A percentile compares a stretch with the other conserved stretches of the same genome.
Conservation (phyloP, 2,329 filamentous ascomycete genomes). For the Dryadomyces quercus-mongolicae region DNA sequence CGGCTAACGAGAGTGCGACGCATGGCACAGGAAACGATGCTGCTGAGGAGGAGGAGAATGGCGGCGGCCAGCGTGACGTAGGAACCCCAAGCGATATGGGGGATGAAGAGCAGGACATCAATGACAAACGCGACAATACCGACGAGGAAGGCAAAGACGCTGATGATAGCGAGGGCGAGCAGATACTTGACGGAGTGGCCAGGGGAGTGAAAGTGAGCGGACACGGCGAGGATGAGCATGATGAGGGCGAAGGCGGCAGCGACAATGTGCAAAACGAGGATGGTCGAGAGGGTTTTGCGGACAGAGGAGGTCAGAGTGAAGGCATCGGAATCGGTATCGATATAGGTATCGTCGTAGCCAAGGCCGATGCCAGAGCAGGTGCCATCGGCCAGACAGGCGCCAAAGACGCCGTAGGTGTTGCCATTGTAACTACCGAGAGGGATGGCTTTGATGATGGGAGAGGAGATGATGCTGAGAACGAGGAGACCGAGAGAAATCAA, state of each 20-base stretch:
- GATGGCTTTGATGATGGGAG: slow-evolving; percentile 75
- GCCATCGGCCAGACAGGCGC: slow-evolving; percentile 56
- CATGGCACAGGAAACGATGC: slow-evolving; percentile 88
- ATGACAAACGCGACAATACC: slow-evolving; percentile 76
- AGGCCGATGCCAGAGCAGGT: slow-evolving; percentile 63
- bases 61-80: slow-evolving; percentile 88
- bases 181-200: slow-evolving; percentile 86
- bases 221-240: slow-evolving; percentile 67
- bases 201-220: slow-evolving; percentile 76
- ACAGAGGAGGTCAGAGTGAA: slow-evolving; percentile 46
- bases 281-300: slow-evolving; percentile 61
- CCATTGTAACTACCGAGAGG: slow-evolving; percentile 67
- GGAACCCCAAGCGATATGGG: slow-evolving; percentile 86
- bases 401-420: slow-evolving; percentile 84
- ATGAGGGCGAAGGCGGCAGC: slow-evolving; percentile 77
- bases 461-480: slow-evolving; percentile 79
- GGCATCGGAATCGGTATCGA: slow-evolving; percentile 16
- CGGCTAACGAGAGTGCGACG: slow-evolving; percentile 80
- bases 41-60: slow-evolving; percentile 69
- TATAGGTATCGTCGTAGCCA: slow-evolving; percentile 57
- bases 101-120: slow-evolving; percentile 88
- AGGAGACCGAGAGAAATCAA: slow-evolving; percentile 75
- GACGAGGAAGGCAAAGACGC: slow-evolving; percentile 72
- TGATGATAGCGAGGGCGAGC: slow-evolving; percentile 72
- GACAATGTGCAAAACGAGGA: slow-evolving; percentile 86